Conservation (phyloP, 2,329 filamentous ascomycete genomes). For the Aspergillus unguis region DNA sequence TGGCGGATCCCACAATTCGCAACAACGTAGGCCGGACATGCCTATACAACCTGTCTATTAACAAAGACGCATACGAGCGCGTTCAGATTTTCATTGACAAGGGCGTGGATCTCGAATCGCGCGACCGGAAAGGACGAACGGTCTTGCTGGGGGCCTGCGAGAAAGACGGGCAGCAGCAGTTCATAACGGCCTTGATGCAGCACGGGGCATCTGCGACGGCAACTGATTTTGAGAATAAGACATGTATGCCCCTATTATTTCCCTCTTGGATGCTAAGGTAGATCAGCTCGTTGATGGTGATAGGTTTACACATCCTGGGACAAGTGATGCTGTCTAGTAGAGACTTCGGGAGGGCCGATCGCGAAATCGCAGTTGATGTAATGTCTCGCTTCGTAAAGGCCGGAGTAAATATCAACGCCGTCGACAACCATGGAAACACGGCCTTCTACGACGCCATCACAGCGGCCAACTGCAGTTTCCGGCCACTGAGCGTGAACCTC, state of each 20-base stretch:
- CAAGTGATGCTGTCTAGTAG: background rate
- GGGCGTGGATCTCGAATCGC: conserved; percentile 7
- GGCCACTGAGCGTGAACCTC: background rate
- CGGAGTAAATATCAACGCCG: background rate
- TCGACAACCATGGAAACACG: background rate
- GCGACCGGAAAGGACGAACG: conserved; percentile 4
- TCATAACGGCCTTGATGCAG: background rate
- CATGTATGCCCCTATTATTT: background rate
- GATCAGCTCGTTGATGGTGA: background rate
- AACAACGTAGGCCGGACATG: conserved; percentile 4
- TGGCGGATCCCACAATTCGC: background rate
- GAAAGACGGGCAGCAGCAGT: background rate
- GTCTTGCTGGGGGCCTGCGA: background rate
- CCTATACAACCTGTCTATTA: background rate
- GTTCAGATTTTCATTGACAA: background rate
- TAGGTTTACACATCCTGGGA: background rate
- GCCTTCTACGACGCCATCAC: background rate
- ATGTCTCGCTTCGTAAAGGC: background rate
- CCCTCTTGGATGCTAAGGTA: no score
- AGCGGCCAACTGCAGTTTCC: background rate
- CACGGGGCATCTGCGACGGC: conserved; percentile 3
- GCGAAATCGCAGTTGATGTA: no score
- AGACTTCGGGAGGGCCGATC: background rate
- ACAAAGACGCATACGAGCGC: background rate
- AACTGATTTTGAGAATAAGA: conserved; percentile 4